A percentile compares a stretch with the other conserved stretches of the same genome.
Evolutionary conservation across 345 rosid genomes (phyloP).

Genomic region (Xanthoceras sorbifolium): DNA sequence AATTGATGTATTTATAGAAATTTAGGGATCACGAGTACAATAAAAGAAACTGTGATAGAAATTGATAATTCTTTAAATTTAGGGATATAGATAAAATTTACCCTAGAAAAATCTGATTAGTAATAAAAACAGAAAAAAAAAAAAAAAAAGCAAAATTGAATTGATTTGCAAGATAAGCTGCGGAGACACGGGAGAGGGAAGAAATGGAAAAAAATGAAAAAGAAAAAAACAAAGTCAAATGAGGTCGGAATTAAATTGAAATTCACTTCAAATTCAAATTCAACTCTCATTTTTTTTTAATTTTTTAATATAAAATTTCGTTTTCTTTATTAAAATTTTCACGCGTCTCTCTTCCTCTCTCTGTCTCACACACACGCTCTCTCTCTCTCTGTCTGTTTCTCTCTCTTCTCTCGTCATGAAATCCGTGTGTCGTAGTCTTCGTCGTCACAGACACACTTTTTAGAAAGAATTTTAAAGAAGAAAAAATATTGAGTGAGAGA

Average conservation of each 20-base stretch:
- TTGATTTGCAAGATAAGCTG: conserved; percentile 36
- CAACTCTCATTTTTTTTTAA: conserved; percentile 11
- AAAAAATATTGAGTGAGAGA: conserved; percentile 4
- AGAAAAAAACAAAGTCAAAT: conserved; percentile 37
- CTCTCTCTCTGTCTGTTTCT: conserved; percentile 15
- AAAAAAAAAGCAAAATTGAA: not conserved
- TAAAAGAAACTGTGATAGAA: too few relatives aligned
- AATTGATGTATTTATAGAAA: too few relatives aligned
- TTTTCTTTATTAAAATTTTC: conserved; percentile 35
- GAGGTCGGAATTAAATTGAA: conserved; percentile 85
- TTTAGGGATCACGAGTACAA: too few relatives aligned
- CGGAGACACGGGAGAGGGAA: conserved; percentile 34
- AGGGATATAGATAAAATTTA: too few relatives aligned
- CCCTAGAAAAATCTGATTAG: too few relatives aligned
- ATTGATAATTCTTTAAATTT: too few relatives aligned
- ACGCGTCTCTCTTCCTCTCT: conserved; percentile 37
- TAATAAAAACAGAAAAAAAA: too few relatives aligned
- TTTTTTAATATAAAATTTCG: not conserved
- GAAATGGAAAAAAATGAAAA: too few relatives aligned
- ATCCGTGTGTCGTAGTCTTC: conserved; percentile 53
- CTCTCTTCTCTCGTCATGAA: conserved; percentile 36
- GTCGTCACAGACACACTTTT: conserved; percentile 26
- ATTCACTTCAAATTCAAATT: conserved; percentile 49
- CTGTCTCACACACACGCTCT: too few relatives aligned
- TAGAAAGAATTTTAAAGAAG: conserved; percentile 29